Evolutionary conservation across 768 basidiomycete genomes (phyloP), one percentile per base, ranked within the genome.

Genomic region (Leccinum broughii): DNA sequence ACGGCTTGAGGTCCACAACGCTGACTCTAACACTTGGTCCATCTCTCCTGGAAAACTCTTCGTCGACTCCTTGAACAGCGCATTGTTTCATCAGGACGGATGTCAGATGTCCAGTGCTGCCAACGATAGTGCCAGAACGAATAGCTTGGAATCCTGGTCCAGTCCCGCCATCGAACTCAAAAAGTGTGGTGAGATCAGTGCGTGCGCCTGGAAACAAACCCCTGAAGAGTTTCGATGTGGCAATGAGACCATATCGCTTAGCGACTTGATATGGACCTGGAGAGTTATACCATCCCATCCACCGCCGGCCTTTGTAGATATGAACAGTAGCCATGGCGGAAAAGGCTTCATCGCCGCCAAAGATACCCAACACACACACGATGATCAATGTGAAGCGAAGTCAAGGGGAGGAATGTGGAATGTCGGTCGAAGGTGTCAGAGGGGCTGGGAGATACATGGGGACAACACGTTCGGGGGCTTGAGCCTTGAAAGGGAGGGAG

Each of bases 261-360:
- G 34, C 34, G 13, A 35, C 13, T 35, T 7, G 34, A 35, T 35
- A 35, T 35, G 34, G 34, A 13, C 34, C 34, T 35, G 34, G 34
- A 35, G 34, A 35, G 35, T 35, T 35, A 6, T 35, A 35, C 35
- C 35, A 35, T 35, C 35, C 35, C 35, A 35, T 13, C 68, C 68
- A 72, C 37, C 59, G 66, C 26, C 64, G 58, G 3, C 64, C 65
- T 34, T 59, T 54, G 52, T 64, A 71, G 20, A 75, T 15, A 22
- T 69, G 71, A 6, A 68, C 68, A 20, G 68, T 66, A 15, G 65
- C 63, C 67, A 74, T 69, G 11, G 74, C 70, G 10, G 74, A 67
- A 26, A 74, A 58, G 1, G 74, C 74, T 34, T 72, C 71, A 20
- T 72, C 66, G 3, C 74, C 74, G 39, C 74, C 72, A 35, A 75